Evolutionary conservation across 441 rosid genomes (phyloP).

Genomic region (Dalechampia spathulata): DNA sequence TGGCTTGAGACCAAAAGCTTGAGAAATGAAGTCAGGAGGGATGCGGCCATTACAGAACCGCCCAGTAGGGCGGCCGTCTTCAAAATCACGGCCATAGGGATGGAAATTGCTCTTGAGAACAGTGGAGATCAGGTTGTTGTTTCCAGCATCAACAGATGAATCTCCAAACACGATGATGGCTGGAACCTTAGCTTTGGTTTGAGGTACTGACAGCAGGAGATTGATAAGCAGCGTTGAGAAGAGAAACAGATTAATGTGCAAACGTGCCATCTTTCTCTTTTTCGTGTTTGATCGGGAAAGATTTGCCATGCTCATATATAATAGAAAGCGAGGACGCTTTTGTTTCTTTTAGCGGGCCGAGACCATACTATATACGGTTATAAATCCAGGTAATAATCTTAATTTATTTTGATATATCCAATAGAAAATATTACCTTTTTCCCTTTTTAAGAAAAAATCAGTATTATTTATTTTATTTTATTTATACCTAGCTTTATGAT

Average conservation of each 20-base stretch:
- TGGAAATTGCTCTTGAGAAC: conserved; percentile 55
- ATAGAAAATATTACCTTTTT: too few species aligned
- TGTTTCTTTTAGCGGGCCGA: too few species aligned
- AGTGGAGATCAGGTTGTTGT: conserved; percentile 48
- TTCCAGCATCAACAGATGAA: conserved; percentile 61
- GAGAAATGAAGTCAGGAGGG: conserved; percentile 60
- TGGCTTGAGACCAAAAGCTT: conserved; percentile 56
- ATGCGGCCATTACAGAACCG: conserved; percentile 58
- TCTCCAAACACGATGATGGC: conserved; percentile 71
- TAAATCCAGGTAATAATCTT: too few species aligned
- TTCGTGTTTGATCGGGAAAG: background rate
- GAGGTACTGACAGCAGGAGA: background rate
- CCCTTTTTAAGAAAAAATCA: too few species aligned
- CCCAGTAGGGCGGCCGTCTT: conserved; percentile 49
- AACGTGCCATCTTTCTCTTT: background rate
- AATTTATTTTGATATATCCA: too few species aligned
- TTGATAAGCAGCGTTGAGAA: background rate
- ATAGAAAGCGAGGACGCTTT: too few species aligned
- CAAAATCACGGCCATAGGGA: conserved; percentile 73
- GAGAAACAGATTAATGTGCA: background rate
- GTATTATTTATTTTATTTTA: too few species aligned
- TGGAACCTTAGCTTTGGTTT: conserved; percentile 27
- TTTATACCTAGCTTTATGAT: too few species aligned
- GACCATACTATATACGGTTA: too few species aligned
- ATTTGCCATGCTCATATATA: background rate